Base-by-base conservation (phyloP, 2,329 filamentous ascomycete species). In the Talaromyces sp. region DNA sequence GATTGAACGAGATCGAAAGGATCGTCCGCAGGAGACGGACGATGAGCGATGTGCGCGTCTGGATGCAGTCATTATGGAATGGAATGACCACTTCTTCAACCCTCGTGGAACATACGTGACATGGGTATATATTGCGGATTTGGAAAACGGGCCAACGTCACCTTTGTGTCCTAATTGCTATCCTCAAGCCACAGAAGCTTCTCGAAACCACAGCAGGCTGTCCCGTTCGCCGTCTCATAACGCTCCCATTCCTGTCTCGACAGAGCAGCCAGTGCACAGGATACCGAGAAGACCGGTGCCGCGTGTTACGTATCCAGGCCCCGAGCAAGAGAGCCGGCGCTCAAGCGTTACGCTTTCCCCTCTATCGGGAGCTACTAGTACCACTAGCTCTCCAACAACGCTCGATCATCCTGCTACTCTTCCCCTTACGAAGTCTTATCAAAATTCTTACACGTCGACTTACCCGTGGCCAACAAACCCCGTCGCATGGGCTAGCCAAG, bases 21-120 rank as follows among this genome's bases (percentile, higher is more conserved):
- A 78, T 63, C 70, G 76, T 1, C 71, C 75, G 2, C 76, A 78
- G 57, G 76, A 79, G 63, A 73, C 75, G 1, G 76, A 77, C 56
- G 73, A 76, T 30, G 70, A 78, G 60, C 73, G 77, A n/a, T 67
- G 63, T 56, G 67, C 68, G 18, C 74, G 75, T 18, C 74, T 79
- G 34, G 61, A 71, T 9, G 73, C 75, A 2, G 76, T 79, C 14
- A 69, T 78, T 44, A 68, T 68, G 5, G 78, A 80, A 65, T 80
- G 78, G 78, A 79, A 80, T 62, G 67, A 73, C 53, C 71, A 69
- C 42, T 79, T 79, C 57, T 80, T 80, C 55, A 69, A 68, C 14
- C 73, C 70, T 8, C 73, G 77, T 50, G 72, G 69, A 16, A 68
- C 72, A 27, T 67, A 67, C 3, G 69, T 79, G 36, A 65, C 69